Percentiles rank a stretch among this genome's conserved stretches.
Conservation (phyloP, 768 basidiomycete species). For the Rhodosporidiobolus odoratus region DNA sequence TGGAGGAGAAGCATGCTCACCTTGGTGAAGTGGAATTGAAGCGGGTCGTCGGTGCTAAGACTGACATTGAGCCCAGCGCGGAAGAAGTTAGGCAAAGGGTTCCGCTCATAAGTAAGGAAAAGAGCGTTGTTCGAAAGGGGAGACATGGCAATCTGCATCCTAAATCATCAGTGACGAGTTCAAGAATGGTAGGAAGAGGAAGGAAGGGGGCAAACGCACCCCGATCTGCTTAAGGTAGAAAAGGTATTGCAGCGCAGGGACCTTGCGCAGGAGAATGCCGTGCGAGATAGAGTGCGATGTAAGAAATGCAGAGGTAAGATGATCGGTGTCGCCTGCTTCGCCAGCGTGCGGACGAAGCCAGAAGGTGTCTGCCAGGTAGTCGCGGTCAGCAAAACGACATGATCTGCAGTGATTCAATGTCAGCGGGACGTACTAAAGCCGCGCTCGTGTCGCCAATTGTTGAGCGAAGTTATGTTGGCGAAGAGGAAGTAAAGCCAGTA, state of each 20-base stretch:
- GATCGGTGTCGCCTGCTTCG: constrained; percentile 97
- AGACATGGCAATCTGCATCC: constrained; percentile 78
- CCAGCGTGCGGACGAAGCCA: constrained; percentile 95
- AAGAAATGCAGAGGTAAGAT: constrained; percentile 90
- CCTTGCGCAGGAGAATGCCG: constrained; percentile 95
- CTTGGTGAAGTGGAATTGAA: constrained; percentile 99
- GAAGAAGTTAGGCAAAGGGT: constrained; percentile 96
- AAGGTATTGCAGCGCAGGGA: constrained; percentile 91
- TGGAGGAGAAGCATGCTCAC: constrained; percentile 51
- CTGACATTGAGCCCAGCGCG: constrained; percentile 88
- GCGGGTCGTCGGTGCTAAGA: constrained; percentile 87
- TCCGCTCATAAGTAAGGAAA: constrained; percentile 93
- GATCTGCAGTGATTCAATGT: neutral
- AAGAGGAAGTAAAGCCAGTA: constrained; percentile 93
- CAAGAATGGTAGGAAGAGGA: neutral
- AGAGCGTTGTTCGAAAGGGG: constrained; percentile 96
- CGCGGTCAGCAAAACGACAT: constrained; percentile 22
- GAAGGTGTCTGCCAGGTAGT: constrained; percentile 67
- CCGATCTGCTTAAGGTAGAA: constrained; percentile 93
- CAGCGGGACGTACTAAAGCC: constrained; percentile 74
- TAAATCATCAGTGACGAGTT: too few relatives aligned
- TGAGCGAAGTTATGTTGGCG: constrained; percentile 89
- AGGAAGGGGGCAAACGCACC: neutral
- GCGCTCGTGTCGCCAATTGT: constrained; percentile 77
- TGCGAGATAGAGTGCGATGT: constrained; percentile 98